Evolutionary conservation across 1,284 basidiomycete genomes (phyloP), one percentile per base, ranked within the genome.

Genomic region (Schizophyllum amplum): DNA sequence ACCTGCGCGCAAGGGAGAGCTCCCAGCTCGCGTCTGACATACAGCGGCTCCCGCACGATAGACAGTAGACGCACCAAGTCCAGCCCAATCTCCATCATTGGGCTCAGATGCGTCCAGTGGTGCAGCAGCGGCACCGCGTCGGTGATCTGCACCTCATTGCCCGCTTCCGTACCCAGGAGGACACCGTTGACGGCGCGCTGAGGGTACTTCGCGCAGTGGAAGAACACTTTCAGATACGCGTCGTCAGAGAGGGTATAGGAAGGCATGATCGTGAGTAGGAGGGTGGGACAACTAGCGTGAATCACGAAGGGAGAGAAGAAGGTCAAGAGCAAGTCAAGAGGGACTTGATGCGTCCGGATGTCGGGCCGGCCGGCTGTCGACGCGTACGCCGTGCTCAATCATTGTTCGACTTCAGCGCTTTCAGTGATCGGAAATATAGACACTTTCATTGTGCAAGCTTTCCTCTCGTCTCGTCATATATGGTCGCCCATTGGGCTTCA

Each of bases 51-150:
- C 42, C n/a, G 42, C 42, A n/a, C 25, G 7, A 54, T 42, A 33
- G 13, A 58, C 48, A 23, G 51, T 15, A 42, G 47, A 71, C 80
- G 65, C 63, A 88, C 87, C 63, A 90, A 69, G 62, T 86, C 84
- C 52, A 91, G 73, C 13, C 86, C 88, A 59, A 88, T 83, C 66
- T 90, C 87, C 83, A 88, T 87, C 82, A 86, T 87, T 1, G 86
- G 84, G 60, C 83, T 86, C 55, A 90, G 72, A 62, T 78, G 84
- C 9, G 87, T 88, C 88, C 87, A 90, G 65, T 88, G 82, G 66
- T 90, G 89, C 53, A 89, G 75, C 27, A 90, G 72, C n/a, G 87
- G 87, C 33, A 91, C 74, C 4, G 82, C 77, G 65, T 90, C 87
- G 53, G 75, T 70, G 53, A 86, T 76, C 57, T 69, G 67, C 33